A percentile compares a stretch with the other conserved stretches of the same genome.
Conservation (phyloP, 495 filamentous ascomycete species). For the Viridothelium virens region DNA sequence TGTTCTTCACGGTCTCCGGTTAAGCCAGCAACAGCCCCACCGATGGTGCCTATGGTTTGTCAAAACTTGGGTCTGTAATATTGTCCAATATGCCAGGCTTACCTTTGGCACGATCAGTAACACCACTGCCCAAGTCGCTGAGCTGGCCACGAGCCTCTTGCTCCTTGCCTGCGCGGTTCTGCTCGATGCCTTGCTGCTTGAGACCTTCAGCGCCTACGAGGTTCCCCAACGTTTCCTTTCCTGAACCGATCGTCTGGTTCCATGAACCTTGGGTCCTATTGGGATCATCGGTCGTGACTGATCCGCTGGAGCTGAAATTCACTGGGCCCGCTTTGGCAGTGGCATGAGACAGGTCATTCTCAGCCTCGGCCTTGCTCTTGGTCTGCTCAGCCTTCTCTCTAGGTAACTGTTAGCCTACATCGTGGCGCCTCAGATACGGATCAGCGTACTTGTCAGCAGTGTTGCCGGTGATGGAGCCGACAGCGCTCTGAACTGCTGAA, state of each 20-base stretch:
- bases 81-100: background rate
- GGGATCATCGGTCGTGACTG: slow-evolving; percentile 62
- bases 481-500: slow-evolving; percentile 60
- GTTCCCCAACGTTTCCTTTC: slow-evolving; percentile 75
- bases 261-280: slow-evolving; percentile 64
- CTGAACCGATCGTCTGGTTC: slow-evolving; percentile 80
- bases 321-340: slow-evolving; percentile 62
- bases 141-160: slow-evolving; percentile 81
- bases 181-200: slow-evolving; percentile 62
- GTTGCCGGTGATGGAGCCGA: slow-evolving; percentile 71
- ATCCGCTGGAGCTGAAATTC: slow-evolving; percentile 61
- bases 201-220: slow-evolving; percentile 65
- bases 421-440: background rate
- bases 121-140: slow-evolving; percentile 62
- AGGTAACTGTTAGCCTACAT: background rate
- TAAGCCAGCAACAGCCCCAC: slow-evolving; percentile 58
- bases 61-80: background rate
- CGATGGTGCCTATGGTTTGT: slow-evolving; percentile 41
- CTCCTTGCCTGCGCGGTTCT: slow-evolving; percentile 73
- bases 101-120: slow-evolving; percentile 64
- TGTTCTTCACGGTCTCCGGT: slow-evolving; percentile 62
- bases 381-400: slow-evolving; percentile 29
- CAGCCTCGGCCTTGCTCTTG: slow-evolving; percentile 46
- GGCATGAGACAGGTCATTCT: slow-evolving; percentile 64
- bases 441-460: slow-evolving; percentile 53